Conservation (phyloP, 2,329 filamentous ascomycete genomes). For the Trichoderma endophyticum region DNA sequence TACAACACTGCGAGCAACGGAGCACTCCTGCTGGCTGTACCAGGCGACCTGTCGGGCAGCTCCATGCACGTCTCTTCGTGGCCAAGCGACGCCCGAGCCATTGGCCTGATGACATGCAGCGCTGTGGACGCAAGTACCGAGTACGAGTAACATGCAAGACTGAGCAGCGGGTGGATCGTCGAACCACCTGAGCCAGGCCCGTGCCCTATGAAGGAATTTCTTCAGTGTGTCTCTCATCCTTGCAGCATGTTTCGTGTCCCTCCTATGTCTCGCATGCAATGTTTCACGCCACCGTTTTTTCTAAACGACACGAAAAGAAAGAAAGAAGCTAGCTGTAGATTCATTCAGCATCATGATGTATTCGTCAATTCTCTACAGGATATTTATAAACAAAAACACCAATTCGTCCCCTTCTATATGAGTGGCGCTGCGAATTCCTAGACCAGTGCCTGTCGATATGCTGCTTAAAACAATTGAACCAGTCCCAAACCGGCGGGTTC, state of each 20-base stretch:
- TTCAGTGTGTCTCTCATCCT: background rate
- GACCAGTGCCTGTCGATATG: background rate
- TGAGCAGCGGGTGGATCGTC: background rate
- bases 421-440: background rate
- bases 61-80: background rate
- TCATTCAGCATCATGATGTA: background rate
- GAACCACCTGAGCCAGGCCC: background rate
- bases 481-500: background rate
- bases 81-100: background rate
- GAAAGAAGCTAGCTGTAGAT: background rate
- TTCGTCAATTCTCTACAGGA: background rate
- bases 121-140: background rate
- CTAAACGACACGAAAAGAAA: background rate
- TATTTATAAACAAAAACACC: background rate
- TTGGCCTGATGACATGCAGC: background rate
- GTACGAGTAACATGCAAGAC: background rate
- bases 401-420: background rate
- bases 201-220: conserved; percentile 9
- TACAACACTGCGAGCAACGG: background rate
- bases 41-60: background rate
- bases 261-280: conserved; percentile 13
- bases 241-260: conserved; percentile 10
- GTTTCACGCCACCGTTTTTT: conserved; percentile 6
- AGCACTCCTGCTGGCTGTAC: background rate
- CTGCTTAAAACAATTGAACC: background rate